Evolutionary conservation across 257 asterid genomes (phyloP).

Genomic region (Fraxinus anomala): DNA sequence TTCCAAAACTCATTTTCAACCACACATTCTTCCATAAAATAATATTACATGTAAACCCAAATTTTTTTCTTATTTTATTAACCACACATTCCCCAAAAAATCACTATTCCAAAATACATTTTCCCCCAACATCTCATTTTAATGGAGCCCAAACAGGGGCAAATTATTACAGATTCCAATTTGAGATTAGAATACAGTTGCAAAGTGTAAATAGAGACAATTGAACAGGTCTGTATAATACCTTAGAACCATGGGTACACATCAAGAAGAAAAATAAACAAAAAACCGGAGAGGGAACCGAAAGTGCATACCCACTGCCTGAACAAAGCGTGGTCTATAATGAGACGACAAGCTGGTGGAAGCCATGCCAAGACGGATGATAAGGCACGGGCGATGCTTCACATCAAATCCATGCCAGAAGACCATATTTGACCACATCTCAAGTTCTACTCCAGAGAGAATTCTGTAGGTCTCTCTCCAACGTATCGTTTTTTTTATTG

Average conservation of each 20-base stretch:
- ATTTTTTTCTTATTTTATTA: no score
- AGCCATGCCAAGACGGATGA: constrained; percentile 88
- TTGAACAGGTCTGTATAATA: not conserved
- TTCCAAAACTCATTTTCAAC: no score
- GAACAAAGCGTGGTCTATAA: constrained; percentile 81
- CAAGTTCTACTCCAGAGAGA: constrained; percentile 81
- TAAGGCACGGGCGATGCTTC: constrained; percentile 68
- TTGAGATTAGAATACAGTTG: not conserved
- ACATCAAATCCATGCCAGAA: constrained; percentile 95
- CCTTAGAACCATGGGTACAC: not conserved
- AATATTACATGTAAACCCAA: no score
- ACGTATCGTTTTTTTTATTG: constrained; percentile 75
- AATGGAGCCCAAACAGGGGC: no score
- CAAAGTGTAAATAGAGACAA: not conserved
- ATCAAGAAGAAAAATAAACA: not conserved
- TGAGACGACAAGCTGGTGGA: constrained; percentile 63
- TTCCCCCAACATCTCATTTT: no score
- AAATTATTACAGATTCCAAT: not conserved
- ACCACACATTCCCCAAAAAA: no score
- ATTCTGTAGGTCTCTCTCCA: constrained; percentile 92
- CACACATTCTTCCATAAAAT: no score
- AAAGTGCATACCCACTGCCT: constrained; percentile 81
- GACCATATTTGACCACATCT: constrained; percentile 79
- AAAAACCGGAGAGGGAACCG: constrained; percentile 15
- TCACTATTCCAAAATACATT: no score